Conservation (phyloP, 148 eudicot species). For the Heliamphora exappendiculata region DNA sequence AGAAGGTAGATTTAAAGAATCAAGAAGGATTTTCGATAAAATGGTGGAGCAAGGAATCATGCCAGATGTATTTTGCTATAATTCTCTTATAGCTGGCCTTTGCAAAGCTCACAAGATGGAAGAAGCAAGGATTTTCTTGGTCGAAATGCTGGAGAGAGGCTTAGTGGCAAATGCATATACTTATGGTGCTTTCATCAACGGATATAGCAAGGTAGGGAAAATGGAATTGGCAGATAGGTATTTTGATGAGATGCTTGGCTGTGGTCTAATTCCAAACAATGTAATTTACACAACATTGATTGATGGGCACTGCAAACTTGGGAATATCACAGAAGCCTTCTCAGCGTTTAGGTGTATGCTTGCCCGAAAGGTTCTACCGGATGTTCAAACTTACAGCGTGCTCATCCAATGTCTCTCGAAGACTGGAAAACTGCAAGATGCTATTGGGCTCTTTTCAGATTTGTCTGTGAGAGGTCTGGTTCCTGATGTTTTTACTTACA, state of each 20-base stretch:
- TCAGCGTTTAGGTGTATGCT: constrained; percentile 44
- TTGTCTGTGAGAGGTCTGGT: constrained; percentile 44
- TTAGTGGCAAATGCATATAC: constrained; percentile 61
- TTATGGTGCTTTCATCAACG: constrained; percentile 64
- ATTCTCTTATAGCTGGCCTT: constrained; percentile 57
- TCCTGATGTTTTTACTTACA: constrained; percentile 67
- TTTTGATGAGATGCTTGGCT: constrained; percentile 56
- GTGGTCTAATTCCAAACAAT: constrained; percentile 49
- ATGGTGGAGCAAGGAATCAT: constrained; percentile 53
- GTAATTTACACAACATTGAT: constrained; percentile 53
- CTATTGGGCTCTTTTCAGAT: constrained; percentile 37
- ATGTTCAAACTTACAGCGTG: constrained; percentile 44
- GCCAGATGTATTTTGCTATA: constrained; percentile 77
- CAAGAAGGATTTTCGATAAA: constrained; percentile 39
- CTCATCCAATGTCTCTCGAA: constrained; percentile 62
- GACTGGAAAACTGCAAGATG: constrained; percentile 59
- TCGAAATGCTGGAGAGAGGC: constrained; percentile 52
- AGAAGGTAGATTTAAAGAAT: constrained; percentile 41
- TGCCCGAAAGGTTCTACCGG: constrained; percentile 41
- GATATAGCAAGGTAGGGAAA: constrained; percentile 45
- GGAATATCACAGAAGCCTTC: constrained; percentile 45
- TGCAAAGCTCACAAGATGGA: constrained; percentile 55
- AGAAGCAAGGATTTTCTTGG: constrained; percentile 43
- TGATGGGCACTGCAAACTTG: constrained; percentile 65
- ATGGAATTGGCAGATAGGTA: constrained; percentile 45